Base-by-base conservation (phyloP, 2,329 filamentous ascomycete genomes). In the Calonectria pseudoreteaudii region DNA sequence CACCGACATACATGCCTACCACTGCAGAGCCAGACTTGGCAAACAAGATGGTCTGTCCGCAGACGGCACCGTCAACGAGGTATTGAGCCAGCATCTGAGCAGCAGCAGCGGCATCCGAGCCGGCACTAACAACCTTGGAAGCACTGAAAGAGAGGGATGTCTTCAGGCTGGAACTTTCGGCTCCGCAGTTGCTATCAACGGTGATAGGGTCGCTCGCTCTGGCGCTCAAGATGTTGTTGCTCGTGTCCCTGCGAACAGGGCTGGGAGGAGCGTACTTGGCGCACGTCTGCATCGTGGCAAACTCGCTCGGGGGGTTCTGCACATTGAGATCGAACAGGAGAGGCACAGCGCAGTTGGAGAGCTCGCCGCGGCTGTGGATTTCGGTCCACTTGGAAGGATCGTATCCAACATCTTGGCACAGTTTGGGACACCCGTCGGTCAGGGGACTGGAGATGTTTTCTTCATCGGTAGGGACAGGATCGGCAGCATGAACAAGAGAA, bases 351-450 rank as follows among this genome's bases (percentile, higher is more conserved):
- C 79, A 80, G 0, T 71, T 67, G 2, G 73, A 64, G 1, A 80
- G 71, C 16, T 80, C 79, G 13, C 74, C 76, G 13, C 74, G 66
- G 34, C 76, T 78, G 5, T 80, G 79, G 9, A 80, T 20, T 58
- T 80, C 77, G 1, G 79, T 80, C 79, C 79, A 80, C 36, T 77
- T 78, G 60, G 72, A 68, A 3, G 79, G 77, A 20, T 80, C 77
- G 9, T 41, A 68, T 1, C 79, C 79, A 11, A 77, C 75, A 9
- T 73, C 66, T 30, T 66, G 50, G 67, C 79, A 80, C 0, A 70
- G 23, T 34, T 77, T 72, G 30, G 79, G 79, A 62, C 79, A 80
- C 64, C 79, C 79, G 13, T 80, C 74, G 7, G 70, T 77, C 11
- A 80, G 74, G 13, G 79, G 78, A 20, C 73, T 77, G 5, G 78